Percentiles rank a stretch among this genome's conserved stretches.
Evolutionary conservation across 768 basidiomycete species (phyloP).

Genomic region (Lactarius akahatsu): DNA sequence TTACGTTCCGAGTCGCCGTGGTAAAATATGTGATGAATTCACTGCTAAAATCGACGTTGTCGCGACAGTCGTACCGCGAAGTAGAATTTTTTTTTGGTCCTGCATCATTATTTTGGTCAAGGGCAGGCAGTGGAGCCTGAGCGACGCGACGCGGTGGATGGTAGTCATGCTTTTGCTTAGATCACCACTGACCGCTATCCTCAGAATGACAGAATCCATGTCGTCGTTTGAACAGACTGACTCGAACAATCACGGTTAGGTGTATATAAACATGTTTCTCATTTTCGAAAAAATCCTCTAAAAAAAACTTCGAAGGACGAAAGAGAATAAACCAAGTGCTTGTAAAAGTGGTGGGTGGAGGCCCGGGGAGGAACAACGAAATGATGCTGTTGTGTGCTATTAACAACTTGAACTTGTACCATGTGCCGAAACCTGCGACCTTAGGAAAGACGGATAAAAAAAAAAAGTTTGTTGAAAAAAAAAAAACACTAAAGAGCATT

Average conservation of each 20-base stretch:
- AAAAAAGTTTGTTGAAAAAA: neutral
- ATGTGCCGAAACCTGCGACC: constrained; percentile 25
- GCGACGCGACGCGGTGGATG: too few species aligned
- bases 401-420: constrained; percentile 5
- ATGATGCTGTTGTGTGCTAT: constrained; percentile 5
- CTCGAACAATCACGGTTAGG: neutral
- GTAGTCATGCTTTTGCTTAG: too few species aligned
- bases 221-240: neutral
- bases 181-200: too few species aligned
- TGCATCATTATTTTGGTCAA: too few species aligned
- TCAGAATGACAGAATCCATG: too few species aligned
- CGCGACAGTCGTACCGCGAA: too few species aligned
- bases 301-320: constrained; percentile 9
- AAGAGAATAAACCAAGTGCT: constrained; percentile 1
- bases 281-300: neutral
- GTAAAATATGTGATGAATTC: too few species aligned
- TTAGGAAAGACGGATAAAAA: constrained; percentile 14
- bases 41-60: too few species aligned
- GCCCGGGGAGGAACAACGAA: neutral
- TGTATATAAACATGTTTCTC: constrained; percentile 1
- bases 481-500: constrained; percentile 8
- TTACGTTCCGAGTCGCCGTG: too few species aligned
- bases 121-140: too few species aligned
- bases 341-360: constrained; percentile 1
- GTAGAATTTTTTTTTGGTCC: too few species aligned